A percentile compares a stretch with the other conserved stretches of the same genome.
Evolutionary conservation across 2,329 filamentous ascomycete species (phyloP).

Genomic region (Pestalotiopsis sp.): DNA sequence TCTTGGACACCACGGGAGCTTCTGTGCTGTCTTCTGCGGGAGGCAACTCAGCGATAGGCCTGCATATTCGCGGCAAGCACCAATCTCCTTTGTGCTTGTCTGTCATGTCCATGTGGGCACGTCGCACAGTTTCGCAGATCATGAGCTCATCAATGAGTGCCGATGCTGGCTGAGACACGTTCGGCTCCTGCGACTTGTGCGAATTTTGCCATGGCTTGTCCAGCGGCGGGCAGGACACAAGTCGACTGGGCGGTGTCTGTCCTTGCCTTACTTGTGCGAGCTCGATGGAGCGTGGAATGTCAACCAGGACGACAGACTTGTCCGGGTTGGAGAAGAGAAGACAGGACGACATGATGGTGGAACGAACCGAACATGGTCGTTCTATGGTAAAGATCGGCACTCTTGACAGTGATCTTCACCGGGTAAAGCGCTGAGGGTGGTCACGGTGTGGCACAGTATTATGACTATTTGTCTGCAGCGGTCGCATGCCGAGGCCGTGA

Average conservation of each 20-base stretch:
- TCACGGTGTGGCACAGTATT: background rate
- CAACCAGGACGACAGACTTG: slow-evolving; percentile 59
- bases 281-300: slow-evolving; percentile 72
- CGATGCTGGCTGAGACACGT: slow-evolving; percentile 41
- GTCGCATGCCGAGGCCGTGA: background rate
- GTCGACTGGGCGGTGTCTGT: slow-evolving; percentile 37
- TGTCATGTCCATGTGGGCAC: slow-evolving; percentile 43
- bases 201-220: slow-evolving; percentile 51
- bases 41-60: slow-evolving; percentile 11
- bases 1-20: background rate
- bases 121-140: slow-evolving; percentile 47
- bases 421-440: background rate
- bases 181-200: slow-evolving; percentile 41
- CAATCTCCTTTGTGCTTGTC: slow-evolving; percentile 45
- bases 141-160: slow-evolving; percentile 58
- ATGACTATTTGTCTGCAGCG: background rate
- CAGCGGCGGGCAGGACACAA: slow-evolving; percentile 48
- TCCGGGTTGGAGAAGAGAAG: slow-evolving; percentile 58
- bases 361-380: background rate
- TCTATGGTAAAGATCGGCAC: background rate
- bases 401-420: background rate
- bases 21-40: background rate
- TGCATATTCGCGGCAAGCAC: slow-evolving; percentile 44
- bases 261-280: slow-evolving; percentile 58
- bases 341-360: slow-evolving; percentile 26